phyloP scores from a whole-genome alignment of 768 basidiomycete species.

The Coprinopsis strossmayeri region DNA sequence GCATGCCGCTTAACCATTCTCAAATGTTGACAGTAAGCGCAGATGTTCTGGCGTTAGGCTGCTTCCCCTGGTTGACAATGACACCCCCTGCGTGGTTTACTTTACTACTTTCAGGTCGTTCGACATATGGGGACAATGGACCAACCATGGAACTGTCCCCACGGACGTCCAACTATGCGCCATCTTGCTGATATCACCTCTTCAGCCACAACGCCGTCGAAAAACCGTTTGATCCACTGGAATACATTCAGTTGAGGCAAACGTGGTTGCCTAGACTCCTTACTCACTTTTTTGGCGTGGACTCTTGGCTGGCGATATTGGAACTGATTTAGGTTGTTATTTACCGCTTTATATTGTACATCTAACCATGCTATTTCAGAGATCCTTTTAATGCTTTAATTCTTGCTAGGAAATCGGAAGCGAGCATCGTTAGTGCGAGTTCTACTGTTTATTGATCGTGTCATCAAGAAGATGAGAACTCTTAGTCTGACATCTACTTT shows the following conservation, averaged over 20 bases:
- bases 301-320: no score
- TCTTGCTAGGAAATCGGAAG: background rate
- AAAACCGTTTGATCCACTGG: slow-evolving; percentile 27
- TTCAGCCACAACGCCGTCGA: slow-evolving; percentile 12
- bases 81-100: slow-evolving; percentile 30
- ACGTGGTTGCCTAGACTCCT: no score
- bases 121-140: slow-evolving; percentile 81
- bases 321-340: no score
- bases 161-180: slow-evolving; percentile 80
- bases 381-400: no score
- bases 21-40: slow-evolving; percentile 72
- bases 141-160: slow-evolving; percentile 87
- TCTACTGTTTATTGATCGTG: slow-evolving; percentile 1
- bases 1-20: slow-evolving; percentile 65
- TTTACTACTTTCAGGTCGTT: slow-evolving; percentile 42
- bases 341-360: no score
- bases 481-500: no score
- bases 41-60: slow-evolving; percentile 46
- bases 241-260: slow-evolving; percentile 15
- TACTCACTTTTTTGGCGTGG: background rate
- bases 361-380: no score
- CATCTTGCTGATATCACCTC: slow-evolving; percentile 52
- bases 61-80: slow-evolving; percentile 61
- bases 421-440: background rate
- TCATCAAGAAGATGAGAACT: background rate